These are phyloP conservation scores for Puccinia polysora DNA, from an alignment of 1,284 basidiomycete genomes.

Conservation along the genomic window DNA sequence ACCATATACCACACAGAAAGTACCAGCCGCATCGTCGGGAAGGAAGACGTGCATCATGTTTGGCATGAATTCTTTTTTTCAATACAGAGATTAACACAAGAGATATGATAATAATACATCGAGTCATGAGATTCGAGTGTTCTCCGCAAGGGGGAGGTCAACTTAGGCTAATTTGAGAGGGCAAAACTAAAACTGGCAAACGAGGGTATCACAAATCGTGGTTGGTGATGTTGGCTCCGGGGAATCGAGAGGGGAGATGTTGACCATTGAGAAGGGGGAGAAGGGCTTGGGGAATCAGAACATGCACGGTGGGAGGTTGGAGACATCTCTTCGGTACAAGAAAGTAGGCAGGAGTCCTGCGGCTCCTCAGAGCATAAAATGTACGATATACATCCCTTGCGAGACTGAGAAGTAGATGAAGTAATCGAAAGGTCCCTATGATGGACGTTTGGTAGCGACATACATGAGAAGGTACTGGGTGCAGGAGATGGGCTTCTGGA, in stretches of 20 bases:
- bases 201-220: slow-evolving; percentile 7
- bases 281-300: not conserved
- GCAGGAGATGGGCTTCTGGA: slow-evolving; percentile 8
- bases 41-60: no score
- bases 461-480: not conserved
- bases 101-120: no score
- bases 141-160: no score
- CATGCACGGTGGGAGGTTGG: no score
- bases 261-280: not conserved
- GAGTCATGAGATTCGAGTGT: no score
- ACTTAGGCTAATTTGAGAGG: not conserved
- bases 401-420: not conserved
- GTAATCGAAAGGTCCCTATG: no score
- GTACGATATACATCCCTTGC: slow-evolving; percentile 17
- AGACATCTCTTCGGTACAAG: no score
- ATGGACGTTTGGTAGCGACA: not conserved
- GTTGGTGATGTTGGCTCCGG: not conserved
- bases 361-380: slow-evolving; percentile 8
- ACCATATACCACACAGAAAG: no score
- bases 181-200: slow-evolving; percentile 29
- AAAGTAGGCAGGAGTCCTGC: not conserved
- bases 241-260: slow-evolving; percentile 8
- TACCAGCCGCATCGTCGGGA: no score
- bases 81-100: no score
- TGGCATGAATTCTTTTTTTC: no score